phyloP scores from a whole-genome alignment of 208 protist genomes.

The Endotrypanum monterogeii region DNA sequence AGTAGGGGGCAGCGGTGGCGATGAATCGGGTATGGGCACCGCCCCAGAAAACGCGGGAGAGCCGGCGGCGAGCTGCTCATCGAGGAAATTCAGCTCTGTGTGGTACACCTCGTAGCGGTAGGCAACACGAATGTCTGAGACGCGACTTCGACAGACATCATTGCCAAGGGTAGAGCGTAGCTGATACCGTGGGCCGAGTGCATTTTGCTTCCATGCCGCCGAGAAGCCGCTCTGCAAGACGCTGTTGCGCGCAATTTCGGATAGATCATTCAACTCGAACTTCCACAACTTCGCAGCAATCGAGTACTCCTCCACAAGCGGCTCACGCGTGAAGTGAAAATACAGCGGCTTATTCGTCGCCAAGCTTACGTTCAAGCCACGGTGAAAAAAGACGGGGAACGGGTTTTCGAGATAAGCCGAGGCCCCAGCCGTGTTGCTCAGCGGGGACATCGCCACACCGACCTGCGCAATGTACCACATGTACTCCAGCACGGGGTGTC shows the following conservation, averaged over 20 bases:
- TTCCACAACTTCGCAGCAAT: slow-evolving; percentile 98
- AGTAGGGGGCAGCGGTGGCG: background rate
- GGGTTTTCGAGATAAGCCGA: slow-evolving; percentile 96
- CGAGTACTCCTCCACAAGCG: slow-evolving; percentile 99
- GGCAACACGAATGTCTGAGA: slow-evolving; percentile 95
- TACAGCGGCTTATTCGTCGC: slow-evolving; percentile 98
- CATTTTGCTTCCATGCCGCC: slow-evolving; percentile 92
- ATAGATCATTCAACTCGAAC: slow-evolving; percentile 97
- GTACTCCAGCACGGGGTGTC: slow-evolving; percentile 97
- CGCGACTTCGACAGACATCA: slow-evolving; percentile 94
- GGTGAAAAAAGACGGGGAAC: slow-evolving; percentile 95
- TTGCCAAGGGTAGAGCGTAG: slow-evolving; percentile 91
- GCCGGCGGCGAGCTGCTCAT: slow-evolving; percentile 56
- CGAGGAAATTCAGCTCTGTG: slow-evolving; percentile 88
- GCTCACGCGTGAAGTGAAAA: slow-evolving; percentile 95
- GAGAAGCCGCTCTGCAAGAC: slow-evolving; percentile 96
- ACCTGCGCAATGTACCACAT: slow-evolving; percentile 98
- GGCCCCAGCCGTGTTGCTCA: slow-evolving; percentile 98
- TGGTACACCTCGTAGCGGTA: slow-evolving; percentile 95
- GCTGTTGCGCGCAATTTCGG: slow-evolving; percentile 98
- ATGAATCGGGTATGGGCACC: background rate
- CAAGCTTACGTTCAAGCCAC: slow-evolving; percentile 97
- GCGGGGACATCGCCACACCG: slow-evolving; percentile 97
- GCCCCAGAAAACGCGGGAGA: background rate
- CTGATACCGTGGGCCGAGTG: slow-evolving; percentile 92